Evolutionary conservation across 768 basidiomycete genomes (phyloP).

Genomic region (Sistotremastrum niveocremeum): DNA sequence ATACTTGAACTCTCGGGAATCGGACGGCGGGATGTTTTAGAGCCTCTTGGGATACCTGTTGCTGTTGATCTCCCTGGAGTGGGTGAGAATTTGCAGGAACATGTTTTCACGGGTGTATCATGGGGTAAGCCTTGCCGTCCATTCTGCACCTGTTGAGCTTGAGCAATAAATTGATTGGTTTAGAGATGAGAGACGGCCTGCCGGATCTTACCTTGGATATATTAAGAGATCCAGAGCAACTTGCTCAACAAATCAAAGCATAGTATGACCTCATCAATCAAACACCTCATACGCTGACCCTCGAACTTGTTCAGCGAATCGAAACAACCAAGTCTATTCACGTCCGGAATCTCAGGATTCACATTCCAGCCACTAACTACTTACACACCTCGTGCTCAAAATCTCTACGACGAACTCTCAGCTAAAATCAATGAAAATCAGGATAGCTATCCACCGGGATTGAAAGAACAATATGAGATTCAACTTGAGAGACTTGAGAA

Average conservation of each 20-base stretch:
- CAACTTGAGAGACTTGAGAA: constrained; percentile 19
- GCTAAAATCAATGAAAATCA: constrained; percentile 12
- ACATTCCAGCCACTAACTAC: constrained; percentile 10
- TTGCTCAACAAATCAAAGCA: constrained; percentile 18
- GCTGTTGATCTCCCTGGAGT: constrained; percentile 61
- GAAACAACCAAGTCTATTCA: constrained; percentile 13
- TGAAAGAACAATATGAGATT: constrained; percentile 27
- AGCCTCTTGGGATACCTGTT: constrained; percentile 31
- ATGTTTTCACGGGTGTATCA: constrained; percentile 16
- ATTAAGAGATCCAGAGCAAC: constrained; percentile 14
- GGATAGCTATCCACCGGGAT: constrained; percentile 17
- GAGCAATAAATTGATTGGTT: neutral
- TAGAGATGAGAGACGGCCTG: constrained; percentile 20
- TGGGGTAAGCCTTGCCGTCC: constrained; percentile 12
- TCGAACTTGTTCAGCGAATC: constrained; percentile 7
- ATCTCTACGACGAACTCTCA: constrained; percentile 13
- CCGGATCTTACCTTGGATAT: constrained; percentile 17
- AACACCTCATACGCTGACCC: neutral
- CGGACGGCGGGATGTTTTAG: constrained; percentile 36
- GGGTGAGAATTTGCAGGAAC: constrained; percentile 55
- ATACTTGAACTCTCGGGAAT: constrained; percentile 57
- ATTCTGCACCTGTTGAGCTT: neutral
- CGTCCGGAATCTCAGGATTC: constrained; percentile 15
- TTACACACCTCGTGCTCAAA: constrained; percentile 11
- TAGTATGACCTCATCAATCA: constrained; percentile 14